Conservation (phyloP, 108 stramenopile species). For the Pseudonitzschia multistriata region DNA sequence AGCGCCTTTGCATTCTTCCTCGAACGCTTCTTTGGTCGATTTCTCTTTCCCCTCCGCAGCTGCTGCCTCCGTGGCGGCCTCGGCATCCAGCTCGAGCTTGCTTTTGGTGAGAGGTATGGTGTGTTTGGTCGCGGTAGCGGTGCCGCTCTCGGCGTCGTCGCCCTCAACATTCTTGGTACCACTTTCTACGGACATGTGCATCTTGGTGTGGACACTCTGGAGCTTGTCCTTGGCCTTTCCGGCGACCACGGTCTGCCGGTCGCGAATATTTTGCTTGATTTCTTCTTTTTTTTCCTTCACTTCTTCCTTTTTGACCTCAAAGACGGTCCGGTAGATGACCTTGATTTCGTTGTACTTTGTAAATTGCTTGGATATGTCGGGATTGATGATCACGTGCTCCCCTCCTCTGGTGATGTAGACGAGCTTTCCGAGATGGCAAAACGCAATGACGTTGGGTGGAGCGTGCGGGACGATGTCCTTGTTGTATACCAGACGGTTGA, state of each 20-base stretch:
- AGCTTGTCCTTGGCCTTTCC: background rate
- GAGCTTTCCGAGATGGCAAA: slow-evolving; percentile 23
- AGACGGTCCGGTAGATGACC: background rate
- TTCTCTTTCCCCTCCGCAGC: background rate
- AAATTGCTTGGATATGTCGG: slow-evolving; percentile 17
- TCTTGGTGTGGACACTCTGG: background rate
- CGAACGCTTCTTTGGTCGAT: slow-evolving; percentile 1
- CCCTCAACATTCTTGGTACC: too few species aligned
- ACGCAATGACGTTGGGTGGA: slow-evolving; percentile 14
- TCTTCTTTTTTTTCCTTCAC: background rate
- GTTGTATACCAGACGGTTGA: slow-evolving; percentile 27
- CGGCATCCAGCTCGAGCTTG: too few species aligned
- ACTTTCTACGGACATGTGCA: background rate
- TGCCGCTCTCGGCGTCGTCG: too few species aligned
- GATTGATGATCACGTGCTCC: slow-evolving; percentile 27
- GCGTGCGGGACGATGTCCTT: slow-evolving; percentile 28
- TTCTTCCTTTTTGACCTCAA: background rate
- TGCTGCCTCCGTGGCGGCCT: background rate
- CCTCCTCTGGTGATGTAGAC: slow-evolving; percentile 31
- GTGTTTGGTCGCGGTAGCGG: too few species aligned
- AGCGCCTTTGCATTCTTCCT: slow-evolving; percentile 11
- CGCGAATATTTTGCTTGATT: too few species aligned
- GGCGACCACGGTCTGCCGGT: background rate
- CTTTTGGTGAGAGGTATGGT: too few species aligned
- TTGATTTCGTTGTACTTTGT: slow-evolving; percentile 2